Conservation (phyloP, 1,139 yeast species). For the Geotrichum siamense region DNA sequence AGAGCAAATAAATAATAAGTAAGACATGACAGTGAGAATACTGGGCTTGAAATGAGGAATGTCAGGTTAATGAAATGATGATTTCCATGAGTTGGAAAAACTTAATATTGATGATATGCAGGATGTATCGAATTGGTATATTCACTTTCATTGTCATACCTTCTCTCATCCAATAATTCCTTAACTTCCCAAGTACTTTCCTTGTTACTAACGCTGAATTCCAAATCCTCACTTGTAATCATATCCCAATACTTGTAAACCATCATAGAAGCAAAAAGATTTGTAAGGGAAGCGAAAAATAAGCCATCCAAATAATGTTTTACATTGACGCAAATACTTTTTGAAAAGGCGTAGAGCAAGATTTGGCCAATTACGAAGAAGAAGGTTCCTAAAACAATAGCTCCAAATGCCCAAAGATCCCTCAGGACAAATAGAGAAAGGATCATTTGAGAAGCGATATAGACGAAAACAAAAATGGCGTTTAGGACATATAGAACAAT, state of each 20-base stretch:
- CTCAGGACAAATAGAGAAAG: conserved; percentile 61
- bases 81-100: too few relatives aligned
- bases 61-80: too few relatives aligned
- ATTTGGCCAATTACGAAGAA: conserved; percentile 81
- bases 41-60: too few relatives aligned
- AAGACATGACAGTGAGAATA: too few relatives aligned
- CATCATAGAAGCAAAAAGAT: conserved; percentile 85
- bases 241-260: conserved; percentile 93
- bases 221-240: conserved; percentile 92
- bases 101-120: conserved; percentile 23
- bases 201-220: conserved; percentile 67
- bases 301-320: conserved; percentile 87
- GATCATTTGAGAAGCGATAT: conserved; percentile 59
- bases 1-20: too few relatives aligned
- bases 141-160: conserved; percentile 37
- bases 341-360: conserved; percentile 60
- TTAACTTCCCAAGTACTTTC: conserved; percentile 44
- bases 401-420: conserved; percentile 85
- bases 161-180: conserved; percentile 42
- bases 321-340: conserved; percentile 57
- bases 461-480: conserved; percentile 55
- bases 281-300: conserved; percentile 75
- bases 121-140: conserved; percentile 31
- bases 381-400: conserved; percentile 57
- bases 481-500: conserved; percentile 64